phyloP scores from a whole-genome alignment of 31 red algal species.

The Pterothamnion heteromorphum region DNA sequence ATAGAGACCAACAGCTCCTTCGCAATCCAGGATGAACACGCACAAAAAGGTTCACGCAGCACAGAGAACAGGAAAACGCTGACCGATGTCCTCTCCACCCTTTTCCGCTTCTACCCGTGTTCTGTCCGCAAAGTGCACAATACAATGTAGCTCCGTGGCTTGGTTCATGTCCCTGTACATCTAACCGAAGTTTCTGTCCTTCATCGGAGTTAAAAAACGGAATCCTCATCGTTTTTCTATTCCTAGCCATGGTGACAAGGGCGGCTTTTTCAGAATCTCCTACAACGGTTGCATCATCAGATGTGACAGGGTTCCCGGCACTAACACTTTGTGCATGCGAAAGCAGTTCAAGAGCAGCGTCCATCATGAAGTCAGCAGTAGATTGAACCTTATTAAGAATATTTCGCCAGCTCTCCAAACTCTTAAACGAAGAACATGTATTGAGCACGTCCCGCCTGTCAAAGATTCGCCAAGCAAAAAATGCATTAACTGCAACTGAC shows the following conservation, averaged over 20 bases:
- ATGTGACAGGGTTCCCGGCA: not conserved
- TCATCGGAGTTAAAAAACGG: not conserved
- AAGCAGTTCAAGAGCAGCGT: conserved; percentile 27
- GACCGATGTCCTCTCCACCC: not conserved
- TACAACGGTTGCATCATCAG: not conserved
- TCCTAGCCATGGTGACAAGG: not conserved
- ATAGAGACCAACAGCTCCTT: not conserved
- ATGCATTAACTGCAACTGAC: conserved; percentile 20
- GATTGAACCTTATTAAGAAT: conserved; percentile 42
- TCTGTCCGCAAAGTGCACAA: not conserved
- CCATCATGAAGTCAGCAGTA: conserved; percentile 51
- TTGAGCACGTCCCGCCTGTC: conserved; percentile 47
- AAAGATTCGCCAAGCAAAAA: not conserved
- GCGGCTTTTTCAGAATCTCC: not conserved
- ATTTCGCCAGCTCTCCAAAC: conserved; percentile 36
- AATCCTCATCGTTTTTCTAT: not conserved
- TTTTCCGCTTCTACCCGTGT: not conserved
- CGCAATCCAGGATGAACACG: not conserved
- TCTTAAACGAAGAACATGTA: not conserved
- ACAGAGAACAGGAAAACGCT: not conserved
- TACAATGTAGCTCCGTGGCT: not conserved
- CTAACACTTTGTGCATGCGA: conserved; percentile 11
- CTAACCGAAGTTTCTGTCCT: not conserved
- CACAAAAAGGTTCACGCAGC: not conserved
- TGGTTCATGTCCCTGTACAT: not conserved